Evolutionary conservation across 2,329 filamentous ascomycete genomes (phyloP).

Genomic region (Karstenula rhodostoma): DNA sequence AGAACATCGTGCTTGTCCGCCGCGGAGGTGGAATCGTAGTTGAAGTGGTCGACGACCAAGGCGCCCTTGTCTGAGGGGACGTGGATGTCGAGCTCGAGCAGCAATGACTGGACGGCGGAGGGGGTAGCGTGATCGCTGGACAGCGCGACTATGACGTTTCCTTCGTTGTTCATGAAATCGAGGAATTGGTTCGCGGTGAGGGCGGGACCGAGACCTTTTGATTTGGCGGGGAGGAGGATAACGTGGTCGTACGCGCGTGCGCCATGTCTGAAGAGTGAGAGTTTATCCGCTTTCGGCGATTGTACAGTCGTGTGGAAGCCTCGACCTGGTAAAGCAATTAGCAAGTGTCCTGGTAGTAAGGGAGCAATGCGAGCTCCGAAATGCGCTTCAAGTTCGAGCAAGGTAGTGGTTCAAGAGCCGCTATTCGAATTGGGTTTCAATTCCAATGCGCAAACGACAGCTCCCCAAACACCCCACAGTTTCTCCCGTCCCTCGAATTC

Average conservation of each 20-base stretch:
- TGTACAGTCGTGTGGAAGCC: conserved; percentile 84
- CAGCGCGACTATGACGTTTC: conserved; percentile 88
- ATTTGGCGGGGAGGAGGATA: conserved; percentile 84
- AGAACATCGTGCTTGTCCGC: conserved; percentile 88
- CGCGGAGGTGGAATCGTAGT: conserved; percentile 81
- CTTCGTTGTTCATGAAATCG: conserved; percentile 88
- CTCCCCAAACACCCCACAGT: background rate
- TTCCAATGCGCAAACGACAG: background rate
- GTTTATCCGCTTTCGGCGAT: conserved; percentile 61
- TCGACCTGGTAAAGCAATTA: conserved; percentile 65
- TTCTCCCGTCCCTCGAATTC: background rate
- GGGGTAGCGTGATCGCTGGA: conserved; percentile 76
- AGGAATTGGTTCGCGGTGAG: conserved; percentile 86
- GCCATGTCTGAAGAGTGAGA: conserved; percentile 84
- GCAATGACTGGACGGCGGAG: conserved; percentile 76
- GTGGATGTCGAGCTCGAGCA: conserved; percentile 87
- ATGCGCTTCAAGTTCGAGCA: background rate
- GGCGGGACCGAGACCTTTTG: conserved; percentile 90
- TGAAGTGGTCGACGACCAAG: conserved; percentile 93
- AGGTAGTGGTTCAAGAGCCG: background rate
- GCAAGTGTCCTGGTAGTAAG: conserved; percentile 14
- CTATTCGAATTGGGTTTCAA: background rate
- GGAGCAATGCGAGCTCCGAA: conserved; percentile 6
- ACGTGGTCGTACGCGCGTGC: conserved; percentile 92
- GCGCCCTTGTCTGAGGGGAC: conserved; percentile 87